Conservation (phyloP, 2,329 filamentous ascomycete genomes). For the Zymoseptoria ardabiliae region DNA sequence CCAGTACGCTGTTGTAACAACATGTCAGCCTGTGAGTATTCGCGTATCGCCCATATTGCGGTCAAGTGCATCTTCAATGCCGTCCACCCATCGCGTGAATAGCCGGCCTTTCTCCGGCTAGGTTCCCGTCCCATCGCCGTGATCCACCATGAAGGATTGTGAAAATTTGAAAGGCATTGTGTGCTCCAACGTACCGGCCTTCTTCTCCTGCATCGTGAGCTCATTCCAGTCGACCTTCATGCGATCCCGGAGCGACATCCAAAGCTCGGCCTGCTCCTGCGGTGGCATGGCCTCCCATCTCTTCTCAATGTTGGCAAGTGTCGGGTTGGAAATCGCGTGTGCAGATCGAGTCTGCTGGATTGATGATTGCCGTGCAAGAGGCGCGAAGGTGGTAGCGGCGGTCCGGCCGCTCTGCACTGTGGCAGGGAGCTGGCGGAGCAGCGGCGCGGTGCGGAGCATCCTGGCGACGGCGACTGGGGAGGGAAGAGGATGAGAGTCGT, state of each 20-base stretch:
- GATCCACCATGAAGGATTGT: background rate
- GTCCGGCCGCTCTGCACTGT: constrained; percentile 14
- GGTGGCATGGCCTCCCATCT: constrained; percentile 97
- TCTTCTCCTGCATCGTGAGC: constrained; percentile 95
- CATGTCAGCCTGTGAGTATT: constrained; percentile 14
- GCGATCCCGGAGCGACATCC: constrained; percentile 95
- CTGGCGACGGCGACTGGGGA: constrained; percentile 8
- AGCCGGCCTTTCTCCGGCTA: background rate
- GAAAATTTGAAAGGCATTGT: background rate
- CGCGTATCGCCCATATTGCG: background rate
- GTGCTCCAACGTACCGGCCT: constrained; percentile 58
- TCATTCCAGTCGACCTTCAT: constrained; percentile 99
- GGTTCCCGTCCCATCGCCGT: background rate
- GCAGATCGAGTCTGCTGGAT: constrained; percentile 49
- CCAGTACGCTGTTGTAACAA: constrained; percentile 70
- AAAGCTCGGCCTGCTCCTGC: constrained; percentile 97
- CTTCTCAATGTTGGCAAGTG: constrained; percentile 97
- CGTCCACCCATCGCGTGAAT: background rate
- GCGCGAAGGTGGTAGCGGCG: constrained; percentile 15
- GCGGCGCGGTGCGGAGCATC: constrained; percentile 18
- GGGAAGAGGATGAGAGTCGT: constrained; percentile 5
- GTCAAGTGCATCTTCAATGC: background rate
- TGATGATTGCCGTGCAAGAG: constrained; percentile 12
- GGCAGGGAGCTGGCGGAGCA: constrained; percentile 18
- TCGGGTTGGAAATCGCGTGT: constrained; percentile 96